Base-by-base conservation (phyloP, 495 filamentous ascomycete genomes). In the Friedmanniomyces simplex region DNA sequence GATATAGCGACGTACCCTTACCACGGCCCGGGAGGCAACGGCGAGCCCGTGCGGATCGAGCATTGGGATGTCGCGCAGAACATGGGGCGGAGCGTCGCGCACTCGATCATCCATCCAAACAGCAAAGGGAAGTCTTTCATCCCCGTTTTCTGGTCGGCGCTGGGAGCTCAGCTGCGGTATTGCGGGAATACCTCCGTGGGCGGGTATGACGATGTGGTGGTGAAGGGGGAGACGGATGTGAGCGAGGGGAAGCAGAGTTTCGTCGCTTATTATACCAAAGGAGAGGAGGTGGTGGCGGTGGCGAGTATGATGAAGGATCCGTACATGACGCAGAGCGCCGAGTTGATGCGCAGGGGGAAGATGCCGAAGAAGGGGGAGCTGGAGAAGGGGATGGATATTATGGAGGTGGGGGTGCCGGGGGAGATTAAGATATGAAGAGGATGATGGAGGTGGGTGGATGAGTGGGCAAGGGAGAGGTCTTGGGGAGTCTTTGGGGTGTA, bases 41-140 rank as follows among this genome's bases (percentile, higher is more conserved):
- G 88, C 53, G 76, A 73, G 4, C 75, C 75, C 25, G 79, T 78
- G 1, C 76, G 88, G 55, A 95, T 96, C 69, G 94, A 98, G 74
- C 93, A 98, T 69, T 98, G 91, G 91, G 90, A 96, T 69, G 93
- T 98, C 1, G 93, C 93, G 2, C 93, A 97, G 71, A 96, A 96
- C 62, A 73, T 85, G 4, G 93, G 93, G 4, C 85, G 91, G 18
- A 74, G 76, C 22, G 93, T 83, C 6, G 93, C 88, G 4, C 71
- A 74, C 54, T 77, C 86, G 58, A 96, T 98, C 55, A 75, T 79
- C 36, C 78, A 83, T 57, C 78, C 82, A 28, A 68, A 72, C 61
- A 63, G 77, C 13, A 74, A 72, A 63, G 77, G 84, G 0, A 83
- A 88, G 58, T 72, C 76, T 1, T 98, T 96, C 72, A 88, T 89